Base-by-base conservation (phyloP, 2,329 filamentous ascomycete species). In the Alternaria arborescens region DNA sequence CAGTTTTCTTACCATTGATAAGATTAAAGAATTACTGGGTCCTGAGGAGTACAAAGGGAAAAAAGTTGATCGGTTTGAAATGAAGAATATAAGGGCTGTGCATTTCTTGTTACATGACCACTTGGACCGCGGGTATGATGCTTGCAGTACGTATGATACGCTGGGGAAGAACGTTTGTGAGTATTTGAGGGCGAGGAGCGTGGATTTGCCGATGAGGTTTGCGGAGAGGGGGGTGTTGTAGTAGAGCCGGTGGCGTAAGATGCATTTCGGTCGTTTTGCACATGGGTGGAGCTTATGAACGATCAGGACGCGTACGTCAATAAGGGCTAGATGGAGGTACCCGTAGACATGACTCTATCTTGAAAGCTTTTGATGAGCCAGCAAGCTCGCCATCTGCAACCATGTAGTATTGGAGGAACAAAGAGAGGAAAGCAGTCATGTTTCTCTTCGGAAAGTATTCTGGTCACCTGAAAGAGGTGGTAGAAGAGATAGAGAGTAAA, bases 31-130 rank as follows among this genome's bases (percentile, higher is more conserved):
- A 53, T 53, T 71, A 22, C 42, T 77, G 4, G 79, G 52, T 62
- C 66, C 68, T 1, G 70, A 76, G 11, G 71, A 77, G 30, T 75
- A 71, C 52, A 73, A 71, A 38, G 64, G 67, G 2, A 70, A 73
- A 38, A 55, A 79, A 18, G 73, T 82, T 40, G 78, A 80, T 62
- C 69, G 78, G 1, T 77, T 78, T 48, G 78, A 81, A 61, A 72
- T 81, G 62, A 73, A 72, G 1, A 70, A 75, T 16, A 74, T 81
- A 20, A 65, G 69, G 26, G 78, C 79, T 3, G 78, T 82, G 43
- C 79, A 82, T 64, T 80, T 81, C 60, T 65, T 83, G 41, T 66
- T 84, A 22, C 77, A 83, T 55, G 82, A 84, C 63, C 82, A 83
- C 62, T 70, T 84, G 8, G 81, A 83, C 52, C 72, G 81, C 0